Evolutionary conservation across 305 asterid genomes (phyloP), one percentile per base, ranked within the genome.

Genomic region (Andrographis paniculata): DNA sequence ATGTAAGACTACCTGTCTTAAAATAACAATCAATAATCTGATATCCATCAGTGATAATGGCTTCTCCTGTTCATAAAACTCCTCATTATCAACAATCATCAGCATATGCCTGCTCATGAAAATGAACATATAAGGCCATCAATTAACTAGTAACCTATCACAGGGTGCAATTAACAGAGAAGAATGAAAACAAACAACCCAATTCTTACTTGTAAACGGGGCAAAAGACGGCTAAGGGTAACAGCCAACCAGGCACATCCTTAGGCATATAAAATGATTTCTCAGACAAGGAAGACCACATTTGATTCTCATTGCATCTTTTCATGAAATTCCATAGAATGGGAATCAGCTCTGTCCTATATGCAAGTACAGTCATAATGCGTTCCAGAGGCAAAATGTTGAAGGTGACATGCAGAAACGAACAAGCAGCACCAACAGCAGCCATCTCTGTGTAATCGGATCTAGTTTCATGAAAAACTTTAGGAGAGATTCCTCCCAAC

Each of bases 21-120:
- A 68, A 65, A 92, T 73, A 64, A 81, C 81, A 68, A 92, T 77
- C 69, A 87, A 74, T 56, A 74, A 72, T 75, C 75, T 66, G 65
- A 92, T 87, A 66, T 87, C 99, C 73, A 46, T 65, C 64, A 87
- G 68, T 5, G 81, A 76, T 42, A 92, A 67, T 56, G 96, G 99
- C 74, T 79, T 87, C 75, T 87, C 96, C 53, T 67, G 88, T 61
- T 92, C 99, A 50, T 92, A 92, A 54, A 92, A 92, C 84, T 92
- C 99, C 74, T 87, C 96, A 56, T 84, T 92, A 51, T 92, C 94
- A 60, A 92, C 95, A 62, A 92, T 75, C 68, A 33, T 84, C 71
- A 92, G 78, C 99, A 92, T 92, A 71, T 92, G 82, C 80, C 99
- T 92, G 74, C 56, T 66, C 64, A 72, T 57, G 55, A 64, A 19